These are phyloP conservation scores for Penicillium sp. DNA, from an alignment of 2,329 filamentous ascomycete genomes.

Conservation along the genomic window DNA sequence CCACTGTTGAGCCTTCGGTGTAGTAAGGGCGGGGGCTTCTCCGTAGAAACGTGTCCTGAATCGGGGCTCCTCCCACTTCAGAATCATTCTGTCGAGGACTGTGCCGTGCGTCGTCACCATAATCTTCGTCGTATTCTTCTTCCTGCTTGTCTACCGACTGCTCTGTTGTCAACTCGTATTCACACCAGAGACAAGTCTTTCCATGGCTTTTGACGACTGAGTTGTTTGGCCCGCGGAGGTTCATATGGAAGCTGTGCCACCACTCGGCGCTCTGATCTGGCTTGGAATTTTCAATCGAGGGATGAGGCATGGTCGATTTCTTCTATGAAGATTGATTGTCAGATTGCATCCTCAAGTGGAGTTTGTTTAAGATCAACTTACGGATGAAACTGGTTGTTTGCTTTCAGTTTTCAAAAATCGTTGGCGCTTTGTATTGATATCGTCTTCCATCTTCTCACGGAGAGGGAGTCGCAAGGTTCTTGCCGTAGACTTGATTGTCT, in stretches of 20 bases:
- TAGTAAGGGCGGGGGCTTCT: not conserved
- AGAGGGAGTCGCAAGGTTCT: constrained; percentile 2
- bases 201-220: not conserved
- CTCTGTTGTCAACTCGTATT: not conserved
- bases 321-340: not conserved
- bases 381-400: not conserved
- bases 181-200: not conserved
- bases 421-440: not conserved
- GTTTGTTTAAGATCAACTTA: not conserved
- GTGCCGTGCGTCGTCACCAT: not conserved
- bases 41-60: not conserved
- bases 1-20: not conserved
- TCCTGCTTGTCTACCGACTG: not conserved
- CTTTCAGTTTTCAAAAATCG: not conserved
- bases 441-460: not conserved
- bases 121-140: not conserved
- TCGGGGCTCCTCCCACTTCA: not conserved
- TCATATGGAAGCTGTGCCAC: not conserved
- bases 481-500: constrained; percentile 16
- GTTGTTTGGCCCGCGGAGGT: not conserved
- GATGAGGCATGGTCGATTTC: not conserved
- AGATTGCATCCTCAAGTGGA: not conserved
- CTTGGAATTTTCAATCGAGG: not conserved
- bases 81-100: not conserved
- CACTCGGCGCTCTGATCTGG: not conserved